Evolutionary conservation across 2,329 filamentous ascomycete genomes (phyloP).

Genomic region (Calonectria fujianensis): DNA sequence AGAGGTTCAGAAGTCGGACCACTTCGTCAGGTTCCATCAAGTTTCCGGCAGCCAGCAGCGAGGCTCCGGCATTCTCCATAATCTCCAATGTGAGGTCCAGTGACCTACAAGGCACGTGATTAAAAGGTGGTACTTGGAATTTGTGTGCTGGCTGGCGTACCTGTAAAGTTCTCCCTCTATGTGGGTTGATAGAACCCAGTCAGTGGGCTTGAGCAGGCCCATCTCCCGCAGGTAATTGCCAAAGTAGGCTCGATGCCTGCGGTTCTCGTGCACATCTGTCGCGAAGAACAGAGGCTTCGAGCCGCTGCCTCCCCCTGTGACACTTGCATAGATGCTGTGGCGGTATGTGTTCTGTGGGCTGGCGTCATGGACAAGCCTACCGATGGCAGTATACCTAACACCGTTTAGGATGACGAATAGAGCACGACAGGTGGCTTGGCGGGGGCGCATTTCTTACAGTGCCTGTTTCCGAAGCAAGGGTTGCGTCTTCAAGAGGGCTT

Average conservation of each 20-base stretch:
- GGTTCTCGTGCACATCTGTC: constrained; percentile 63
- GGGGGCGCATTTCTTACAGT: constrained; percentile 45
- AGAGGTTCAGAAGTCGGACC: constrained; percentile 54
- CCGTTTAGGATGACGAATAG: background rate
- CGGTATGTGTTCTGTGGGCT: constrained; percentile 61
- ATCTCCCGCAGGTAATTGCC: constrained; percentile 57
- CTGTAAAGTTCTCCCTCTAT: constrained; percentile 61
- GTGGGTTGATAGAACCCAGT: constrained; percentile 65
- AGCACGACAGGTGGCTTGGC: background rate
- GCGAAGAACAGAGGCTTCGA: constrained; percentile 62
- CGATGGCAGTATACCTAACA: constrained; percentile 58
- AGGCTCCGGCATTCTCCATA: constrained; percentile 64
- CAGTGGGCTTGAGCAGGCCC: constrained; percentile 58
- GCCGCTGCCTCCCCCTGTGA: constrained; percentile 63
- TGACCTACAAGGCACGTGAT: constrained; percentile 50
- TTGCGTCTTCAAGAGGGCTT: constrained; percentile 27
- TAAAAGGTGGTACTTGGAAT: fast-evolving
- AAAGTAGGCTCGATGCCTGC: constrained; percentile 60
- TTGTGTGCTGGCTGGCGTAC: constrained; percentile 43
- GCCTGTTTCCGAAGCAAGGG: constrained; percentile 50
- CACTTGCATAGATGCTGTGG: constrained; percentile 61
- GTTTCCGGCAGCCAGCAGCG: constrained; percentile 61
- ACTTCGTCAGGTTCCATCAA: constrained; percentile 53
- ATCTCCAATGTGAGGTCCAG: constrained; percentile 64
- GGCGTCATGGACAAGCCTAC: constrained; percentile 60